phyloP scores from a whole-genome alignment of 2,329 filamentous ascomycete genomes.

The Furcasterigmium furcatum region DNA sequence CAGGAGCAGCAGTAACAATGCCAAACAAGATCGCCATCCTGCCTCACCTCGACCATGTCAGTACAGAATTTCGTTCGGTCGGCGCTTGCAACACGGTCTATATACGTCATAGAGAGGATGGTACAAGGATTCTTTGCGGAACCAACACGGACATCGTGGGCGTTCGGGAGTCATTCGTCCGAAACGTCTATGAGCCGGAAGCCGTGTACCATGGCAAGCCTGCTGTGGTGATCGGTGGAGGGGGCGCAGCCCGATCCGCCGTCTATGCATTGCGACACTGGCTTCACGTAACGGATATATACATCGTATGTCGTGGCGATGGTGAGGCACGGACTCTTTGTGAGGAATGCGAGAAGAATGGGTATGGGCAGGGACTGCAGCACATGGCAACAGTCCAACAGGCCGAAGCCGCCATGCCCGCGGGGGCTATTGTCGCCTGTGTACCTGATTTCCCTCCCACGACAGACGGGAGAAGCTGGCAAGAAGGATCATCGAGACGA shows the following conservation, averaged over 20 bases:
- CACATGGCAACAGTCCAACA: constrained; percentile 61
- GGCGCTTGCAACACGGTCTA: constrained; percentile 81
- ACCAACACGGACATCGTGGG: constrained; percentile 82
- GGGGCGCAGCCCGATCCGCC: constrained; percentile 75
- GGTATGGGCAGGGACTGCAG: constrained; percentile 57
- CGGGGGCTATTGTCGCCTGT: constrained; percentile 68
- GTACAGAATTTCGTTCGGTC: constrained; percentile 67
- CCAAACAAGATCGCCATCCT: constrained; percentile 79
- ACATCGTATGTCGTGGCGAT: constrained; percentile 74
- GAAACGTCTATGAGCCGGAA: constrained; percentile 45
- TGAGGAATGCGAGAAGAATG: constrained; percentile 54
- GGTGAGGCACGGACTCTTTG: constrained; percentile 66
- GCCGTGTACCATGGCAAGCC: constrained; percentile 54
- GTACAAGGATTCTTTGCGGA: constrained; percentile 57
- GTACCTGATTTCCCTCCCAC: constrained; percentile 74
- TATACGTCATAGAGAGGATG: constrained; percentile 45
- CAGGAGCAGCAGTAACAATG: constrained; percentile 77
- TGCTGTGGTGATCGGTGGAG: constrained; percentile 74
- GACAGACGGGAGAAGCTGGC: constrained; percentile 59
- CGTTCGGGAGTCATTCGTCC: constrained; percentile 67
- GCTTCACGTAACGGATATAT: constrained; percentile 65
- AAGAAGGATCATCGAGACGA: constrained; percentile 50
- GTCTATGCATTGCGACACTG: constrained; percentile 71
- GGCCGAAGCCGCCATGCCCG: constrained; percentile 48
- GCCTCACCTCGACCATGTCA: constrained; percentile 68